Evolutionary conservation across 78 protist species (phyloP).

Genomic region (Andalucia godoyi): DNA sequence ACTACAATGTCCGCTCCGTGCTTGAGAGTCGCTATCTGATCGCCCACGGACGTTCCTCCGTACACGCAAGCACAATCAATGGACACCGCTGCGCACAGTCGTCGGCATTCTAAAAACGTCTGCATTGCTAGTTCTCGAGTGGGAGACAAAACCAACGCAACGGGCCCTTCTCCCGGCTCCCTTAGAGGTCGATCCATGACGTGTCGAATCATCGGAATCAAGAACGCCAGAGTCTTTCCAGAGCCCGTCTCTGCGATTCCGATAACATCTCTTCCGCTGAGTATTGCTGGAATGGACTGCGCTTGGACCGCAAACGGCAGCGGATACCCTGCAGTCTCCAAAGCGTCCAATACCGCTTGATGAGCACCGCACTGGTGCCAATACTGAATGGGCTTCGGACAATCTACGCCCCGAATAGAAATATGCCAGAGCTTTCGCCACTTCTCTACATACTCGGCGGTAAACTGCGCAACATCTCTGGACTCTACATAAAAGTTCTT

Average conservation of each 20-base stretch:
- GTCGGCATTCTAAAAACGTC: not conserved
- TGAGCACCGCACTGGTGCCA: slow-evolving; percentile 77
- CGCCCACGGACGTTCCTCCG: slow-evolving; percentile 85
- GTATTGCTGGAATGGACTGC: slow-evolving; percentile 75
- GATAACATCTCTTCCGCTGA: slow-evolving; percentile 87
- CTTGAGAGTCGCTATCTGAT: slow-evolving; percentile 86
- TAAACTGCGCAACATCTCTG: slow-evolving; percentile 45
- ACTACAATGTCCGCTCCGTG: slow-evolving; percentile 89
- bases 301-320: slow-evolving; percentile 85
- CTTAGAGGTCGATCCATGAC: slow-evolving; percentile 72
- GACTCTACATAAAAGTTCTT: slow-evolving; percentile 80
- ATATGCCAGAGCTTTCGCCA: slow-evolving; percentile 25
- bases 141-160: slow-evolving; percentile 85
- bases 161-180: slow-evolving; percentile 84
- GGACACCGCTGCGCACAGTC: not conserved
- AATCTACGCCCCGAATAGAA: slow-evolving; percentile 29
- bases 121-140: slow-evolving; percentile 95
- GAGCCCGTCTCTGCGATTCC: slow-evolving; percentile 79
- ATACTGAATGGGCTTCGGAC: slow-evolving; percentile 72
- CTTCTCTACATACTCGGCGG: slow-evolving; percentile 31
- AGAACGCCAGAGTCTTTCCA: slow-evolving; percentile 92
- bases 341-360: not conserved
- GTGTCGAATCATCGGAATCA: slow-evolving; percentile 91
- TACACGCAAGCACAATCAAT: slow-evolving; percentile 47
- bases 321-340: slow-evolving; percentile 27